Conservation (phyloP, 1,139 yeast species). For the Geotrichum carabidarum region DNA sequence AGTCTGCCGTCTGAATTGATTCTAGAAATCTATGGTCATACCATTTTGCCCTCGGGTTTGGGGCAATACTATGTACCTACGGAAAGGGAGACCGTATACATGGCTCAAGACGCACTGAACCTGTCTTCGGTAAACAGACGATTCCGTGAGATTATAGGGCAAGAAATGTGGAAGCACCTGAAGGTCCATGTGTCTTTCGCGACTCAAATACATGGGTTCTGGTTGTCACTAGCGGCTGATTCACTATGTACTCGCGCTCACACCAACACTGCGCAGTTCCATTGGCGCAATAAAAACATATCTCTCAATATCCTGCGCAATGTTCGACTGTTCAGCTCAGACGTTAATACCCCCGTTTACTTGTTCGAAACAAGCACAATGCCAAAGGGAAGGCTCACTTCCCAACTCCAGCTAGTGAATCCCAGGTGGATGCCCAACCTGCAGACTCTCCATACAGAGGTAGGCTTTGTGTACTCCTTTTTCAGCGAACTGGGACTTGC, state of each 20-base stretch:
- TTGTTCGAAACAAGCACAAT: background rate
- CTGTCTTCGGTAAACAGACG: background rate
- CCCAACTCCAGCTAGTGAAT: slow-evolving; percentile 4
- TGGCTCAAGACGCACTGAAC: background rate
- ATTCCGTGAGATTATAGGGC: background rate
- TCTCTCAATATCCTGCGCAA: background rate
- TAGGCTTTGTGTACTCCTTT: slow-evolving; percentile 3
- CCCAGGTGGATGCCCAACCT: slow-evolving; percentile 1
- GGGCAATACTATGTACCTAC: background rate
- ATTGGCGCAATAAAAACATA: slow-evolving; percentile 1
- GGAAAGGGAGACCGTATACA: background rate
- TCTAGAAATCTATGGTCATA: background rate
- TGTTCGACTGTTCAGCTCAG: slow-evolving; percentile 2
- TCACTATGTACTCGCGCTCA: background rate
- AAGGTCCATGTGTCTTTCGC: background rate
- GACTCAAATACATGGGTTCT: background rate
- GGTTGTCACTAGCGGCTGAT: slow-evolving; percentile 5
- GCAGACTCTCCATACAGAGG: background rate
- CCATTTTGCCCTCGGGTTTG: background rate
- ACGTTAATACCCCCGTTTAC: slow-evolving; percentile 5
- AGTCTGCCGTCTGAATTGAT: background rate
- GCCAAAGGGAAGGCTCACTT: background rate
- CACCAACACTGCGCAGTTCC: background rate
- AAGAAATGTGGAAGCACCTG: slow-evolving; percentile 1
- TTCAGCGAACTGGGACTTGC: slow-evolving; percentile 3